phyloP scores from a whole-genome alignment of 345 rosid species.

The Excoecaria agallocha region DNA sequence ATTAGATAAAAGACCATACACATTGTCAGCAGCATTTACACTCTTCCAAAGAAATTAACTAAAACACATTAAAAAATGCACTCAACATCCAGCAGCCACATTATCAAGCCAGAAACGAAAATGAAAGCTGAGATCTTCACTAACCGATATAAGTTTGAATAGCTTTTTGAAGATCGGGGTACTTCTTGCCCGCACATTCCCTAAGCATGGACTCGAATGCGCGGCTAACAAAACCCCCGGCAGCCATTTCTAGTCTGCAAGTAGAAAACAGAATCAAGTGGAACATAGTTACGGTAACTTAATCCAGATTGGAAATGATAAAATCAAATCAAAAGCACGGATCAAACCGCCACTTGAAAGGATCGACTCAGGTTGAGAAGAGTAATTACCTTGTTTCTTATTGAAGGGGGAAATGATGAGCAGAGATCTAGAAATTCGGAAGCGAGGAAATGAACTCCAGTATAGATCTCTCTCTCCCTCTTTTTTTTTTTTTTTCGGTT shows the following conservation, averaged over 20 bases:
- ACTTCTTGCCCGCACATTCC: slow-evolving; percentile 81
- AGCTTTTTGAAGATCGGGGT: slow-evolving; percentile 82
- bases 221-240: slow-evolving; percentile 89
- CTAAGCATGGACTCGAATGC: slow-evolving; percentile 96
- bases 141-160: slow-evolving; percentile 72
- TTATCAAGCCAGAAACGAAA: not conserved
- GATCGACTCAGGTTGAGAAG: not conserved
- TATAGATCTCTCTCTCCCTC: not conserved
- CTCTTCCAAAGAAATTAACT: not conserved
- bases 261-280: not conserved
- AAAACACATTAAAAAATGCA: not conserved
- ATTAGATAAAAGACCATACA: not conserved
- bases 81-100: not conserved
- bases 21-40: not conserved
- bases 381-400: not conserved
- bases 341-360: not conserved
- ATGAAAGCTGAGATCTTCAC: slow-evolving; percentile 11
- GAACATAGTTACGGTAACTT: not conserved
- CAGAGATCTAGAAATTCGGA: slow-evolving; percentile 14
- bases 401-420: not conserved
- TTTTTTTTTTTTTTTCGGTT: not conserved
- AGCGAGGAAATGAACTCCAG: not conserved
- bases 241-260: slow-evolving; percentile 46
- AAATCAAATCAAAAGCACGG: not conserved
- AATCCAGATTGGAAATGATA: not conserved